phyloP scores from a whole-genome alignment of 108 stramenopile species.

The Nitzschia sp. region DNA sequence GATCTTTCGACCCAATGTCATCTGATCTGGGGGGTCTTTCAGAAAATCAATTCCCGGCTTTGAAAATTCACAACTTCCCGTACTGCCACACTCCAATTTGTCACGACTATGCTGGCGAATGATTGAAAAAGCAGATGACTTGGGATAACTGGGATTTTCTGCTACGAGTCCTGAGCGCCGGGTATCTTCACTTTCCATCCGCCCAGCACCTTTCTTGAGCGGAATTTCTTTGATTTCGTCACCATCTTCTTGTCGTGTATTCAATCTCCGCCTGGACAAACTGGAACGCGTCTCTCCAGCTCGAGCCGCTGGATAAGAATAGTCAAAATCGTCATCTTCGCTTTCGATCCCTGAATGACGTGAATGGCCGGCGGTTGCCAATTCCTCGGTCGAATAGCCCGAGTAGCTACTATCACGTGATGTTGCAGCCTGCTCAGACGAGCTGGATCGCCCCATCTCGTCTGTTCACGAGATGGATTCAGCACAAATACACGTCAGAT shows the following conservation, averaged over 20 bases:
- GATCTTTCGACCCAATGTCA: constrained; percentile 72
- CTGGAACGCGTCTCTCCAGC: neutral
- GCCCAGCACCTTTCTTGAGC: neutral
- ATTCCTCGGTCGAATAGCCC: neutral
- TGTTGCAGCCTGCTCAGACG: too few relatives aligned
- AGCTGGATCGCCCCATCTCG: too few relatives aligned
- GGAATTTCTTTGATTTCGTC: neutral
- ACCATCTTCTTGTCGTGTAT: neutral
- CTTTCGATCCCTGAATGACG: neutral
- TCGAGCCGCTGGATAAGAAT: constrained; percentile 8
- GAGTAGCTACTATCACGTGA: too few relatives aligned
- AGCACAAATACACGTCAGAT: too few relatives aligned
- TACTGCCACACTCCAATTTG: neutral
- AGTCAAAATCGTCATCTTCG: constrained; percentile 5
- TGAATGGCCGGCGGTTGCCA: neutral
- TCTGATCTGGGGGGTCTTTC: constrained; percentile 44
- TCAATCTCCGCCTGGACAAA: neutral
- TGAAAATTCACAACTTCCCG: neutral
- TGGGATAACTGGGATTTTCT: neutral
- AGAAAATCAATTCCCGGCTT: constrained; percentile 37
- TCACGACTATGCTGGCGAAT: neutral
- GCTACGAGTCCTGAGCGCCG: too few relatives aligned
- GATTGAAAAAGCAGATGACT: neutral
- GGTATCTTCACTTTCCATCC: neutral
- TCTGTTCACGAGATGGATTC: too few relatives aligned